Evolutionary conservation across 2,329 filamentous ascomycete genomes (phyloP).

Genomic region (Dactylonectria estremocensis): DNA sequence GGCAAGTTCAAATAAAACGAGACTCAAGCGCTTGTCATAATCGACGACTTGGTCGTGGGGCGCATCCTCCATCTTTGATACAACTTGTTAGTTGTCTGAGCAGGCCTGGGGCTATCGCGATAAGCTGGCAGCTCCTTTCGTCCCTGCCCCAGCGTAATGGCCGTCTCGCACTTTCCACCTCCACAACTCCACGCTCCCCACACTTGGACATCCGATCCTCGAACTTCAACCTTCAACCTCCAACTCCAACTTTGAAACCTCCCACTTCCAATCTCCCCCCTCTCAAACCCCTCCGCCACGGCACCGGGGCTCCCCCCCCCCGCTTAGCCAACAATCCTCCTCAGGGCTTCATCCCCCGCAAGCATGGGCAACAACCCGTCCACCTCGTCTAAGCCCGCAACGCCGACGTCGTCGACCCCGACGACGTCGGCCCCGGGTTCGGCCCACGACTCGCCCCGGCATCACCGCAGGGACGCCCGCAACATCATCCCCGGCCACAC

Average conservation of each 20-base stretch:
- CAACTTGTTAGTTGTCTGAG: not conserved
- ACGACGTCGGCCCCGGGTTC: conserved; percentile 46
- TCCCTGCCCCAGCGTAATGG: not conserved
- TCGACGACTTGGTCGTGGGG: not conserved
- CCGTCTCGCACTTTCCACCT: conserved; percentile 14
- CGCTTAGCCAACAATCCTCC: not conserved
- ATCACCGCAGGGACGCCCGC: conserved; percentile 56
- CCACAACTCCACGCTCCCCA: conserved; percentile 6
- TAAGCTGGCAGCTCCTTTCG: conserved; percentile 27
- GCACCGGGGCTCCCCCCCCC: conserved; percentile 8
- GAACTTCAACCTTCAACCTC: not conserved
- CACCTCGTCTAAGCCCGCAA: conserved; percentile 55
- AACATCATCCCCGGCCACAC: conserved; percentile 71
- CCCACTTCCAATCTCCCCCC: not conserved
- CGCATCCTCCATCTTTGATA: not conserved
- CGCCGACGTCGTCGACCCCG: conserved; percentile 47
- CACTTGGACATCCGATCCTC: not conserved
- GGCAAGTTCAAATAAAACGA: too few relatives aligned
- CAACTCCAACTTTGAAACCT: not conserved
- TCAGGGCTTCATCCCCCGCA: not conserved
- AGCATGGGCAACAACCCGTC: conserved; percentile 59
- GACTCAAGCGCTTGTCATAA: not conserved
- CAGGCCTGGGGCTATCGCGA: conserved; percentile 16
- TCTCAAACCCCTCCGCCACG: not conserved
- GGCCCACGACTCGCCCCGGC: conserved; percentile 50